Evolutionary conservation across 768 basidiomycete species (phyloP), one percentile per base, ranked within the genome.

Genomic region (Lactarius pseudohatsudake): DNA sequence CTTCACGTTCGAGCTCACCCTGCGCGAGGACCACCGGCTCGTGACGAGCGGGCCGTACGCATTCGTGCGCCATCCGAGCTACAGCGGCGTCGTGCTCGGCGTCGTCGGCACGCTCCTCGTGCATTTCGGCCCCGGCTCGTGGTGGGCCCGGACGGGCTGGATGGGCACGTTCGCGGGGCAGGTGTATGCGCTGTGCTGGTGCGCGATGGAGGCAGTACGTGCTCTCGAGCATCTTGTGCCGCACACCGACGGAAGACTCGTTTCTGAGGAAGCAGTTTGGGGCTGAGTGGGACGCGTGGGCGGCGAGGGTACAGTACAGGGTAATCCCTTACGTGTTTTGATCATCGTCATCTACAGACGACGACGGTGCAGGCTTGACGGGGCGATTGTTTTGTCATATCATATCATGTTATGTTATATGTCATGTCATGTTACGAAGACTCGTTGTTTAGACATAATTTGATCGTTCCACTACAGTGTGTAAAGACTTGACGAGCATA

Each of bases 61-160:
- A 18, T 67, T 62, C 38, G 72, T 73, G 32, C 72, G 72, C 36
- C 72, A 73, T 36, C 72, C 72, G 22, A 66, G 65, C 57, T 73
- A 73, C 64, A 64, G 62, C 57, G 70, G 70, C 10, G 43, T 64
- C 10, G 58, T 72, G 38, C 70, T 71, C 32, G 70, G 60, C 43
- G 50, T 71, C 20, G 22, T 59, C 26, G 71, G 71, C 53, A 68
- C 61, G 30, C 28, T 70, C 15, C 61, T 70, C 40, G 59, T 65
- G 15, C 59, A 65, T 22, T 69, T 66, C 40, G 70, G 70, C 4
- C 70, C 70, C 7, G 70, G 68, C 47, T 66, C 68, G 53, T 71
- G 70, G 70, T 61, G 59, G 59, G 54, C 22, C 7, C 62, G 59
- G 26, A 59, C 50, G 41, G 70, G 70, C 3, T 66, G 61, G 62